A percentile compares a stretch with the other conserved stretches of the same genome.
These are phyloP conservation scores for Tilletia indica DNA, from an alignment of 1,284 basidiomycete species.

Conservation along the genomic window DNA sequence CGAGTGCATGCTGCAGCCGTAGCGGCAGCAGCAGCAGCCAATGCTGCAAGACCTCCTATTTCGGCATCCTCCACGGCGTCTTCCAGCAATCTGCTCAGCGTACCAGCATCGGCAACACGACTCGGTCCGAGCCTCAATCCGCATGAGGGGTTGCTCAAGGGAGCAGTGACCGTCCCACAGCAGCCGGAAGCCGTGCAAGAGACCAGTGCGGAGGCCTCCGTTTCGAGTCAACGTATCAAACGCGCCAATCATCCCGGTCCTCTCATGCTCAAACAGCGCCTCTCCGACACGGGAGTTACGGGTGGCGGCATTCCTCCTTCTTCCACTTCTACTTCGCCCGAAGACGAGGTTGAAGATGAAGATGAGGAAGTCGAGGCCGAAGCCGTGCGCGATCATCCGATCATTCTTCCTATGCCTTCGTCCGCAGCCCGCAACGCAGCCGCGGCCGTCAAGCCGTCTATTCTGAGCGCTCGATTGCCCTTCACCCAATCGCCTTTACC, in stretches of 20 bases:
- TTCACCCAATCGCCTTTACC: slow-evolving; percentile 2
- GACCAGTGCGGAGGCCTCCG: not conserved
- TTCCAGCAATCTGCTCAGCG: not conserved
- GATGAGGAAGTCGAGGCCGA: not conserved
- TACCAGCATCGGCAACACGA: too few species aligned
- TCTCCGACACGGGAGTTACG: slow-evolving; percentile 21
- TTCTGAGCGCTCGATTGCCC: not conserved
- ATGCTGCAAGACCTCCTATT: too few species aligned
- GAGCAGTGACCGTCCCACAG: too few species aligned
- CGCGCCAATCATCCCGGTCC: slow-evolving; percentile 48
- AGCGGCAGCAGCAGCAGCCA: not conserved
- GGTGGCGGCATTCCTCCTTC: not conserved
- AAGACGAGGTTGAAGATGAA: not conserved
- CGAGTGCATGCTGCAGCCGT: not conserved
- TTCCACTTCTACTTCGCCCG: not conserved
- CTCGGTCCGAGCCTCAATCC: too few species aligned
- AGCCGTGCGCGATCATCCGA: not conserved
- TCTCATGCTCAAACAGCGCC: slow-evolving; percentile 40
- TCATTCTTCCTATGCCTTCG: slow-evolving; percentile 33
- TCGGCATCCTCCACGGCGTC: not conserved
- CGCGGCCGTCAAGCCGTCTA: not conserved
- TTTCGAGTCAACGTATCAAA: not conserved
- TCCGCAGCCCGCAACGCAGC: slow-evolving; percentile 21
- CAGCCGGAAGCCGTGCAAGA: too few species aligned
- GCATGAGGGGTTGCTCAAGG: too few species aligned